Conservation (phyloP, 768 basidiomycete genomes). For the Leccinum longicurvipes region DNA sequence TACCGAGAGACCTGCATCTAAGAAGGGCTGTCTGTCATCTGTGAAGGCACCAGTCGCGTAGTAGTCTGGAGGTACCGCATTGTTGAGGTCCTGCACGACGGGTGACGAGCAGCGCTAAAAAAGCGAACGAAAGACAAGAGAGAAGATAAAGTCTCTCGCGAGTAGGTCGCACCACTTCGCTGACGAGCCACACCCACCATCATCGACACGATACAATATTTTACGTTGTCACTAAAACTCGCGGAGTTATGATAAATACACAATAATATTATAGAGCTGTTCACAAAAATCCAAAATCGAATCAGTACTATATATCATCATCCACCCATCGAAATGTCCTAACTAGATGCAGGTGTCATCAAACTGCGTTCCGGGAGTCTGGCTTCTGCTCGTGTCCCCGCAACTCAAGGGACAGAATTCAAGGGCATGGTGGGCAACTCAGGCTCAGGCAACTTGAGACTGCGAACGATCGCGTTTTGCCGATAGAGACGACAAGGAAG, state of each 20-base stretch:
- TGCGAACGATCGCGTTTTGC: conserved; percentile 3
- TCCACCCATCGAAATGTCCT: background rate
- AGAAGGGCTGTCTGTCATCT: too few relatives aligned
- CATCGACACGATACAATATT: too few relatives aligned
- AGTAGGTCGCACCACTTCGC: too few relatives aligned
- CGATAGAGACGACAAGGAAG: conserved; percentile 5
- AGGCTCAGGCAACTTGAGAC: background rate
- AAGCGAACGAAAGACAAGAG: too few relatives aligned
- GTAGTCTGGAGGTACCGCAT: too few relatives aligned
- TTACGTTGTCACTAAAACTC: background rate
- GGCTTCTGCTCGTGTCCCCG: background rate
- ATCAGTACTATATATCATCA: background rate
- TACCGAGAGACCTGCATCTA: too few relatives aligned
- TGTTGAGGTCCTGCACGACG: too few relatives aligned
- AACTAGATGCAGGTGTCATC: background rate
- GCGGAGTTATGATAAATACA: background rate
- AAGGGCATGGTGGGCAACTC: background rate
- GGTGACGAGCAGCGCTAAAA: too few relatives aligned
- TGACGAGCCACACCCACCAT: too few relatives aligned
- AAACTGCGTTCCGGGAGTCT: background rate
- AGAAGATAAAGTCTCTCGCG: too few relatives aligned
- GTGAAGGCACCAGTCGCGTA: too few relatives aligned
- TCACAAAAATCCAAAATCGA: background rate
- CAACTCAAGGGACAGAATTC: background rate
- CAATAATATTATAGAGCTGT: background rate